Evolutionary conservation across 306 rosid genomes (phyloP).

Genomic region (Quercus mongolica): DNA sequence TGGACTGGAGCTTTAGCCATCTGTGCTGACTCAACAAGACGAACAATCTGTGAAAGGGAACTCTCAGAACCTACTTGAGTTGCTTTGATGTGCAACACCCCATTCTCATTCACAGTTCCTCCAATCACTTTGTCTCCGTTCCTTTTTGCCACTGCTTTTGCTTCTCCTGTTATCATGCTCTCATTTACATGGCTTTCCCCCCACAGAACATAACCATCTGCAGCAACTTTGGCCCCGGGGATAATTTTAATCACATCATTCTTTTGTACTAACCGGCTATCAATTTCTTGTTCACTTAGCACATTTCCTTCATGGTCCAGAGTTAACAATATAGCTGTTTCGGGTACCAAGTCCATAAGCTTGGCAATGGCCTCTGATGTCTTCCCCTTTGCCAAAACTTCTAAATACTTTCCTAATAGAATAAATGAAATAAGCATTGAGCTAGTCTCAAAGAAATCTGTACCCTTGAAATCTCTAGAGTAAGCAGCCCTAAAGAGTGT

Average conservation of each 20-base stretch:
- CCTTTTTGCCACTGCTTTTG: conserved; percentile 48
- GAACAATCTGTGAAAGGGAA: conserved; percentile 75
- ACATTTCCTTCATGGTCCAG: conserved; percentile 48
- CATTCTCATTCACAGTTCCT: conserved; percentile 77
- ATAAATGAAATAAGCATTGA: conserved; percentile 76
- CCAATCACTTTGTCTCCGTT: conserved; percentile 70
- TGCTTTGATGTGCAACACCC: conserved; percentile 67
- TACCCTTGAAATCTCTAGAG: conserved; percentile 47
- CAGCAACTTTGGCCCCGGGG: conserved; percentile 76
- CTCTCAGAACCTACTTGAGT: conserved; percentile 81
- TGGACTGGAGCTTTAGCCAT: conserved; percentile 96
- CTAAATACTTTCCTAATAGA: conserved; percentile 70
- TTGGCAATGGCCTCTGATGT: conserved; percentile 83
- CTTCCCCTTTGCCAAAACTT: conserved; percentile 75
- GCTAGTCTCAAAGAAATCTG: conserved; percentile 79
- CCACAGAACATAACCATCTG: conserved; percentile 66
- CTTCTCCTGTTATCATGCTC: conserved; percentile 90
- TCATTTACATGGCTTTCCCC: conserved; percentile 77
- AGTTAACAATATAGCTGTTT: conserved; percentile 46
- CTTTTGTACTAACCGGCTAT: conserved; percentile 60
- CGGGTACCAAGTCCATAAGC: conserved; percentile 72
- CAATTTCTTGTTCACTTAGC: conserved; percentile 49
- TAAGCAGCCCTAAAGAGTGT: conserved; percentile 50
- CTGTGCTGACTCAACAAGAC: conserved; percentile 86
- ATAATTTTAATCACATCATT: conserved; percentile 59